Evolutionary conservation across 495 filamentous ascomycete species (phyloP), one percentile per base, ranked within the genome.

Genomic region (Pseudotulostoma volvatum): DNA sequence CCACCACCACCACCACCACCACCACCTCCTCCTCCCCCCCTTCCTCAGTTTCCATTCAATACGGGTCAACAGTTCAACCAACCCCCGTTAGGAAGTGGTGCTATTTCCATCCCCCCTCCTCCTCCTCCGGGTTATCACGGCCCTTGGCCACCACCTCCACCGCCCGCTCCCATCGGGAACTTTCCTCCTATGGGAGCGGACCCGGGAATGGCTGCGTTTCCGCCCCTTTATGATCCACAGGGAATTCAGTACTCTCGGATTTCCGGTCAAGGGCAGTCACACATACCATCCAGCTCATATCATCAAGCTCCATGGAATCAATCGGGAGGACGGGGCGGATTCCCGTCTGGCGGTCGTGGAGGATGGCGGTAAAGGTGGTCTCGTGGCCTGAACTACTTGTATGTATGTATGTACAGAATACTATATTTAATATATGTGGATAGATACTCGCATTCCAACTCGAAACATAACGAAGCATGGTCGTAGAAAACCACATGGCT

Each of bases 71-170:
- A 45, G 41, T 38, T 37, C 21, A 18, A 18, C 33, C 48, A 39
- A 25, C 37, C 33, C n/a, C n/a, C n/a, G n/a, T n/a, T n/a, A n/a
- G n/a, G n/a, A n/a, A n/a, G n/a, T n/a, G n/a, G n/a, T n/a, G n/a
- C n/a, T n/a, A n/a, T n/a, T n/a, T n/a, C n/a, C 36, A 19, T 55
- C 11, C 59, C 61, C 15, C 71, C 63, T 23, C 62, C 61, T 19
- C 64, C 61, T 9, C 68, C 64, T 9, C 56, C 54, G 5, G 62
- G 63, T 31, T 73, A 67, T 35, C 52, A 59, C 18, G 69, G 66
- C n/a, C 53, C 60, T 33, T 73, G 68, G 70, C 65, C 68, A 8
- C 63, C 66, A 9, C 66, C 67, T 16, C 60, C 58, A 18, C 63
- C 63, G 39, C 58, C 62, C 25, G 51, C 53, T 18, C 52, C 48